These are phyloP conservation scores for Boehmeria nivea DNA, from an alignment of 306 rosid genomes.

Conservation along the genomic window DNA sequence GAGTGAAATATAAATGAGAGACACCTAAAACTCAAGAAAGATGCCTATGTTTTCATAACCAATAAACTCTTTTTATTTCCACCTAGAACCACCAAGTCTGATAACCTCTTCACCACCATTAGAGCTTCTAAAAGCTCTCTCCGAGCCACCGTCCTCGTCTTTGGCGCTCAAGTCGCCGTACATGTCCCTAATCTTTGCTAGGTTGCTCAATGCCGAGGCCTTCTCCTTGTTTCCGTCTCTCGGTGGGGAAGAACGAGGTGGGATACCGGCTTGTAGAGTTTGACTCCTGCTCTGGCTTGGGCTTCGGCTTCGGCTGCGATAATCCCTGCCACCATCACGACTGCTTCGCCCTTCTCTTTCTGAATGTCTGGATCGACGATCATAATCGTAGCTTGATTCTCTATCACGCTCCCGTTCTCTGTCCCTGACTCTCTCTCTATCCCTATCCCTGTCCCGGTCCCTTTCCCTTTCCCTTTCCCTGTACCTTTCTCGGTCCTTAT, in stretches of 20 bases:
- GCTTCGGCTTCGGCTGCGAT: constrained; percentile 54
- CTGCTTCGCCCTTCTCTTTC: constrained; percentile 61
- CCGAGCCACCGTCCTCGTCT: constrained; percentile 47
- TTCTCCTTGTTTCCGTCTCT: constrained; percentile 50
- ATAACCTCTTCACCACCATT: constrained; percentile 77
- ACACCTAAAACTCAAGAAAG: constrained; percentile 14
- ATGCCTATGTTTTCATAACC: constrained; percentile 4
- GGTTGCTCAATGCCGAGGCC: constrained; percentile 64
- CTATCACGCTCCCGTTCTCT: constrained; percentile 33
- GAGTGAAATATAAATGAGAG: neutral
- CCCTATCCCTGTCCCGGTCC: constrained; percentile 38
- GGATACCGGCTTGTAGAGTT: constrained; percentile 56
- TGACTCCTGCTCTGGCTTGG: constrained; percentile 68
- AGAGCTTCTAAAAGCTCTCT: constrained; percentile 51
- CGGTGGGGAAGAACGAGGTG: constrained; percentile 44
- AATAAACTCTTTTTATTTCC: constrained; percentile 26
- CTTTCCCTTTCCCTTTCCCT: constrained; percentile 31
- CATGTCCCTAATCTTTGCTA: constrained; percentile 85
- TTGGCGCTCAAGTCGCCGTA: constrained; percentile 71
- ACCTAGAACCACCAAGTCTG: constrained; percentile 68
- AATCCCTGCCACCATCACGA: constrained; percentile 43
- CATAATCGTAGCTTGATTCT: constrained; percentile 53
- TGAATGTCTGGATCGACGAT: constrained; percentile 41
- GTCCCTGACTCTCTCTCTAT: constrained; percentile 33
- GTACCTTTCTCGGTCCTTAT: constrained; percentile 35